phyloP scores from a whole-genome alignment of 352 stramenopile species.

The Pythium guiyangense region DNA sequence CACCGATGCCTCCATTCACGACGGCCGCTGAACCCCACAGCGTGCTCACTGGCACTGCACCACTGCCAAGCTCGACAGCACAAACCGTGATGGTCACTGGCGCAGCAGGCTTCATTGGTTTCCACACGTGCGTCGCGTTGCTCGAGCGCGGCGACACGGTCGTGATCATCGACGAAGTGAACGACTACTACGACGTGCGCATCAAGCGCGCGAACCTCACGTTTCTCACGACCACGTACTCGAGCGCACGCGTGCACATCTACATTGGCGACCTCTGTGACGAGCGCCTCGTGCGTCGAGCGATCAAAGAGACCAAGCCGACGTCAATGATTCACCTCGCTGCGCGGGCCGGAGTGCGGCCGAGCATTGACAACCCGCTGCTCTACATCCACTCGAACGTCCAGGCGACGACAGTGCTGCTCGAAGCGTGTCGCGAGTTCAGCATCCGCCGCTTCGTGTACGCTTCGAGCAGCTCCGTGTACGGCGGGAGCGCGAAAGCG shows the following conservation, averaged over 20 bases:
- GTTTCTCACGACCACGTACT: slow-evolving; percentile 58
- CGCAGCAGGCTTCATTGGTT: slow-evolving; percentile 97
- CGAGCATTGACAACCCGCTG: slow-evolving; percentile 96
- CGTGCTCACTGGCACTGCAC: slow-evolving; percentile 3
- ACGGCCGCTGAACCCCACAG: slow-evolving; percentile 19
- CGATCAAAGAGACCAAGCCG: slow-evolving; percentile 87
- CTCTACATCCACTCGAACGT: slow-evolving; percentile 99
- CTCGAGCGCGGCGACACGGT: slow-evolving; percentile 89
- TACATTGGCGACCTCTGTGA: slow-evolving; percentile 95
- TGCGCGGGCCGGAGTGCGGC: slow-evolving; percentile 93
- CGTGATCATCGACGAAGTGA: slow-evolving; percentile 97
- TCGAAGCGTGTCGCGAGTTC: slow-evolving; percentile 90
- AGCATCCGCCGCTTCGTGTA: slow-evolving; percentile 95
- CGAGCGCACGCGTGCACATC: slow-evolving; percentile 54
- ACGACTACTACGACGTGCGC: slow-evolving; percentile 98
- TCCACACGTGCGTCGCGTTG: slow-evolving; percentile 90
- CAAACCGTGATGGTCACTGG: slow-evolving; percentile 83
- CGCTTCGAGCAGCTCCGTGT: slow-evolving; percentile 93
- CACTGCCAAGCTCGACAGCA: slow-evolving; percentile 6
- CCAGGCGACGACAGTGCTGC: slow-evolving; percentile 89
- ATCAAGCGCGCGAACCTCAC: slow-evolving; percentile 96
- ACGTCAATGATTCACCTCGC: slow-evolving; percentile 94
- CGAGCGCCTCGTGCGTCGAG: slow-evolving; percentile 78
- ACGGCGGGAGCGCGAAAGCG: slow-evolving; percentile 90
- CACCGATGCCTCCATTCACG: not conserved